Evolutionary conservation across 148 eudicot species (phyloP).

Genomic region (Rhododendron ovatum): DNA sequence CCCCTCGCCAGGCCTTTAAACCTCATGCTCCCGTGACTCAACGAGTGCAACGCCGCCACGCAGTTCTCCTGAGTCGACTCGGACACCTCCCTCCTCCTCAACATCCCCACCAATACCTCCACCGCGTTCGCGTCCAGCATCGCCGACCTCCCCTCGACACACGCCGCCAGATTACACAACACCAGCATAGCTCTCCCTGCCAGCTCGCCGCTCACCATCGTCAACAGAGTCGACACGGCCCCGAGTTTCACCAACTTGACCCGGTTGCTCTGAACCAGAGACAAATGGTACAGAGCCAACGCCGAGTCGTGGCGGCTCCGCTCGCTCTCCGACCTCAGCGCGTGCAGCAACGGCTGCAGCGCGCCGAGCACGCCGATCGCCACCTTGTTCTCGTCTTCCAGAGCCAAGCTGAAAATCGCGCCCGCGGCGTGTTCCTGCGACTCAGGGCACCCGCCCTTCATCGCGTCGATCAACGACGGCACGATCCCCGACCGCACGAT

Average conservation of each 20-base stretch:
- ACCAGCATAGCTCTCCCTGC: constrained; percentile 57
- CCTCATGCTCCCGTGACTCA: constrained; percentile 76
- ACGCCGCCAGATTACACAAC: constrained; percentile 63
- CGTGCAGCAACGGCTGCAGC: constrained; percentile 62
- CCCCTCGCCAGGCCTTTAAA: constrained; percentile 73
- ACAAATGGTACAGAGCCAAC: constrained; percentile 63
- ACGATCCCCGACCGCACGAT: constrained; percentile 78
- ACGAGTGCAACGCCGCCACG: constrained; percentile 58
- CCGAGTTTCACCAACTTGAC: constrained; percentile 68
- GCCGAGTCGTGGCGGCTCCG: constrained; percentile 75
- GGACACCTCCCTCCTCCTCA: constrained; percentile 31
- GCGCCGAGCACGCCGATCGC: constrained; percentile 89
- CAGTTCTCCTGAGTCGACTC: constrained; percentile 78
- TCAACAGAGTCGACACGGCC: constrained; percentile 50
- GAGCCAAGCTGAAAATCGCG: constrained; percentile 63
- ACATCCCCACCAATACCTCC: constrained; percentile 51
- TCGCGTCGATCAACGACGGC: constrained; percentile 51
- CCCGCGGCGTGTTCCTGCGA: constrained; percentile 88
- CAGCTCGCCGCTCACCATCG: constrained; percentile 39
- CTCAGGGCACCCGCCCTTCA: constrained; percentile 47
- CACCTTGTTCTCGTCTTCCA: constrained; percentile 75
- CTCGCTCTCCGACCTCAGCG: constrained; percentile 65
- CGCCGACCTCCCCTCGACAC: constrained; percentile 63
- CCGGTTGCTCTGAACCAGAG: constrained; percentile 64
- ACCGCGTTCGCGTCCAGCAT: constrained; percentile 78